These are phyloP conservation scores for Astrephomene gubernaculifera DNA, from an alignment of 139 green algal species.

Conservation along the genomic window DNA sequence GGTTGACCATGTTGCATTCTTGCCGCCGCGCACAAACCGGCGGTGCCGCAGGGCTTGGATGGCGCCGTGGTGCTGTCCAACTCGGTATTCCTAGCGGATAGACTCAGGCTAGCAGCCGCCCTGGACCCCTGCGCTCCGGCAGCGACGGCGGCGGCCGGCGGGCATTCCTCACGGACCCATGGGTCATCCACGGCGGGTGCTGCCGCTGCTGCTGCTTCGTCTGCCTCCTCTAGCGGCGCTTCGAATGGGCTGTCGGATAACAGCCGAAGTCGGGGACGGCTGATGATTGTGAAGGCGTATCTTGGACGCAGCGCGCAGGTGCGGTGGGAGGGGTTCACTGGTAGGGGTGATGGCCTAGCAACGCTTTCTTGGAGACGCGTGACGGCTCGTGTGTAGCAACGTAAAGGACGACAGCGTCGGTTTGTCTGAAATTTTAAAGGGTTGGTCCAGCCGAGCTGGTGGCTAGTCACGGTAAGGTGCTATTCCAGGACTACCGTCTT, in stretches of 20 bases:
- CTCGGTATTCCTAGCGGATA: constrained; percentile 58
- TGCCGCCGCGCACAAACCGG: no score
- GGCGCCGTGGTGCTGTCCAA: constrained; percentile 64
- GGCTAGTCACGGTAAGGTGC: no score
- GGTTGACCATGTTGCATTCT: no score
- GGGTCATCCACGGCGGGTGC: background rate
- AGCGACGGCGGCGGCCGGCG: background rate
- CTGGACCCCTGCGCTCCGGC: constrained; percentile 22
- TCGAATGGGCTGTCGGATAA: background rate
- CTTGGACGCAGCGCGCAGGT: constrained; percentile 55
- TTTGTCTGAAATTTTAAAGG: no score
- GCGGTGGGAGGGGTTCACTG: no score
- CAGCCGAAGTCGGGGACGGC: constrained; percentile 7
- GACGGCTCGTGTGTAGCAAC: no score
- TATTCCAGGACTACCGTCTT: no score
- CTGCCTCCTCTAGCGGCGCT: no score
- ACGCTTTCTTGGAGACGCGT: no score
- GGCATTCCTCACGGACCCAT: background rate
- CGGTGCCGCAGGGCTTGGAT: constrained; percentile 63
- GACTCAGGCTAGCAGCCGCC: constrained; percentile 46
- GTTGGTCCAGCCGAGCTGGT: no score
- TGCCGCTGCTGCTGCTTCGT: background rate
- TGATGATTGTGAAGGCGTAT: constrained; percentile 71
- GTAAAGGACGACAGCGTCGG: no score
- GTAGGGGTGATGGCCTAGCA: no score